phyloP scores from a whole-genome alignment of 78 protist species.

The Polysphondylium violaceum region DNA sequence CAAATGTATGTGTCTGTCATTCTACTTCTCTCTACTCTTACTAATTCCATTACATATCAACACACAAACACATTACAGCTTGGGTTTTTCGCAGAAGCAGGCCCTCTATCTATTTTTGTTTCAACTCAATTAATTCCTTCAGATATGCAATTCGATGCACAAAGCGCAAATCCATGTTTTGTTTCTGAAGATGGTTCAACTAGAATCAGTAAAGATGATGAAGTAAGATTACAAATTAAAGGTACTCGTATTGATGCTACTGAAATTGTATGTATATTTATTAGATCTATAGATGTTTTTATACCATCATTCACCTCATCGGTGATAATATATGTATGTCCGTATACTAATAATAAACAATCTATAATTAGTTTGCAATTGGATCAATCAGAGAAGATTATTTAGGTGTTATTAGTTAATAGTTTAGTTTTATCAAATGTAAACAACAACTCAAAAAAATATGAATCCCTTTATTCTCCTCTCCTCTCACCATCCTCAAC shows the following conservation, averaged over 20 bases:
- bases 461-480: no score
- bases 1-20: conserved; percentile 65
- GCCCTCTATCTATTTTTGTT: conserved; percentile 75
- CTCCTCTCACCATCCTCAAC: no score
- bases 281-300: not conserved
- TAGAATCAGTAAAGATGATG: conserved; percentile 61
- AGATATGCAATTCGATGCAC: conserved; percentile 72
- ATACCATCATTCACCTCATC: not conserved
- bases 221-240: conserved; percentile 79
- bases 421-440: not conserved
- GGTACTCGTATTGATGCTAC: conserved; percentile 79
- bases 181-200: conserved; percentile 68
- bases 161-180: conserved; percentile 74
- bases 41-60: not conserved
- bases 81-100: conserved; percentile 84
- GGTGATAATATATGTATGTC: not conserved
- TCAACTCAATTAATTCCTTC: conserved; percentile 72
- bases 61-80: conserved; percentile 4
- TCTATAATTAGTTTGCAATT: conserved; percentile 75
- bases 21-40: no score
- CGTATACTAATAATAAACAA: not conserved
- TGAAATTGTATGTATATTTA: conserved; percentile 59
- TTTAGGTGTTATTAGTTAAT: conserved; percentile 77
- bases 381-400: conserved; percentile 83
- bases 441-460: not conserved